These are phyloP conservation scores for Biscogniauxia sp. DNA, from an alignment of 2,329 filamentous ascomycete species.

Conservation along the genomic window DNA sequence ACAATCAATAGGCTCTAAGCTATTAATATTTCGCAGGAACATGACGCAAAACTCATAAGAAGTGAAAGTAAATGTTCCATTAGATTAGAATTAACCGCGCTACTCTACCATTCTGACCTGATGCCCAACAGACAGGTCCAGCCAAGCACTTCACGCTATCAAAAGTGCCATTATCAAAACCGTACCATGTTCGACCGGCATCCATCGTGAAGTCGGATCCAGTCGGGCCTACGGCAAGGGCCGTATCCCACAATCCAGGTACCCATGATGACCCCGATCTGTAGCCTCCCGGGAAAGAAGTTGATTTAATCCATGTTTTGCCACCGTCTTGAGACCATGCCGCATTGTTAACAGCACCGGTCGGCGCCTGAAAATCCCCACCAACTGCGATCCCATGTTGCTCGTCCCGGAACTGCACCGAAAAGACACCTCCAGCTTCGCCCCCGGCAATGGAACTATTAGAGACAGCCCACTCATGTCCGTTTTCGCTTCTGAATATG, in stretches of 20 bases:
- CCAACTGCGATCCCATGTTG: conserved; percentile 30
- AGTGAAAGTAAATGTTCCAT: background rate
- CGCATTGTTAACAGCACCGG: conserved; percentile 20
- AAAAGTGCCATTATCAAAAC: conserved; percentile 31
- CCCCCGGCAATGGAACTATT: conserved; percentile 27
- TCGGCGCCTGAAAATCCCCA: conserved; percentile 30
- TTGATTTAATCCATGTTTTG: conserved; percentile 26
- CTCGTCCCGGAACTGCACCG: conserved; percentile 31
- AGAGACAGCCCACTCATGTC: conserved; percentile 27
- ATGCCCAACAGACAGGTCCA: conserved; percentile 31
- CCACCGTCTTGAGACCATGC: conserved; percentile 33
- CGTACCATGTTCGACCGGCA: conserved; percentile 28
- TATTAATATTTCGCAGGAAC: too few species aligned
- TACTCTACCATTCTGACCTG: conserved; percentile 29
- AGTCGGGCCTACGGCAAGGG: conserved; percentile 33
- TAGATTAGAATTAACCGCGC: conserved; percentile 13
- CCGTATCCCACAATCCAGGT: conserved; percentile 21
- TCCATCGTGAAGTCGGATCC: conserved; percentile 33
- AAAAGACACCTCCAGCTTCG: conserved; percentile 31
- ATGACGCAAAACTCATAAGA: too few species aligned
- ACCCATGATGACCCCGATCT: conserved; percentile 33
- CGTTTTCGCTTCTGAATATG: conserved; percentile 28
- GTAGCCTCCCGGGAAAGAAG: conserved; percentile 30
- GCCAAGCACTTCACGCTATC: conserved; percentile 32
- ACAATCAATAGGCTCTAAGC: too few species aligned